phyloP scores from a whole-genome alignment of 495 filamentous ascomycete genomes.

The Astrocystis sublimbata region DNA sequence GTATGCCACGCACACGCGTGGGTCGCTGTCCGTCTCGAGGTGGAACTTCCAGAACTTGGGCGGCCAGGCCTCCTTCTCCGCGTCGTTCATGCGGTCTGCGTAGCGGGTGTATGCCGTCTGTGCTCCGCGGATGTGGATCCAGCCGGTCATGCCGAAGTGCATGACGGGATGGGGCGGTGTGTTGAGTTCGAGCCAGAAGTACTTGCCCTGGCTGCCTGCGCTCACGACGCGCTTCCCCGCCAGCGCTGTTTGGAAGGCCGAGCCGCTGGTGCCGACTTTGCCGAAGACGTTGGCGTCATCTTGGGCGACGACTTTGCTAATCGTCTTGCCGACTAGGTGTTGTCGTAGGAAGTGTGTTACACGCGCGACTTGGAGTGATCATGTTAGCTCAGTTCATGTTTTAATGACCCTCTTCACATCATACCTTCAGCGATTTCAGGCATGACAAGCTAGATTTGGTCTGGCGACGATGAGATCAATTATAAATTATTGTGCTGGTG shows the following conservation, averaged over 20 bases:
- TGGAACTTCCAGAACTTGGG: constrained; percentile 89
- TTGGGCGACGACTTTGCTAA: constrained; percentile 66
- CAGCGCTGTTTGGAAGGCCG: constrained; percentile 70
- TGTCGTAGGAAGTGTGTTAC: constrained; percentile 80
- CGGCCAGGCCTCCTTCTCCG: constrained; percentile 70
- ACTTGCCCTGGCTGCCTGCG: constrained; percentile 88
- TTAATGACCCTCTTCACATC: constrained; percentile 13
- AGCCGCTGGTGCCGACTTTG: constrained; percentile 77
- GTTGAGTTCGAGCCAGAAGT: constrained; percentile 71
- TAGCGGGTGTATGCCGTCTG: constrained; percentile 67
- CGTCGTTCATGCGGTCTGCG: constrained; percentile 64
- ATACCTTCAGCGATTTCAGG: constrained; percentile 77
- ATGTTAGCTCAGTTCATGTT: too few species aligned
- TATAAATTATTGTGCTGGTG: not conserved
- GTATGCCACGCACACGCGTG: constrained; percentile 73
- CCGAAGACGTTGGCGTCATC: constrained; percentile 84
- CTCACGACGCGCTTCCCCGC: constrained; percentile 73
- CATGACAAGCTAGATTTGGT: constrained; percentile 60
- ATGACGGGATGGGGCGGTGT: constrained; percentile 80
- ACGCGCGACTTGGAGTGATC: constrained; percentile 69
- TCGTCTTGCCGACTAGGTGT: constrained; percentile 78
- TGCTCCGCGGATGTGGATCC: constrained; percentile 80
- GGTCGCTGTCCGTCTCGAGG: constrained; percentile 59
- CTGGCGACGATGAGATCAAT: not conserved
- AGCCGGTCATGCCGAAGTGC: constrained; percentile 89